Evolutionary conservation across 164 flowering plant species (phyloP).

Genomic region (Vitis rupestris): DNA sequence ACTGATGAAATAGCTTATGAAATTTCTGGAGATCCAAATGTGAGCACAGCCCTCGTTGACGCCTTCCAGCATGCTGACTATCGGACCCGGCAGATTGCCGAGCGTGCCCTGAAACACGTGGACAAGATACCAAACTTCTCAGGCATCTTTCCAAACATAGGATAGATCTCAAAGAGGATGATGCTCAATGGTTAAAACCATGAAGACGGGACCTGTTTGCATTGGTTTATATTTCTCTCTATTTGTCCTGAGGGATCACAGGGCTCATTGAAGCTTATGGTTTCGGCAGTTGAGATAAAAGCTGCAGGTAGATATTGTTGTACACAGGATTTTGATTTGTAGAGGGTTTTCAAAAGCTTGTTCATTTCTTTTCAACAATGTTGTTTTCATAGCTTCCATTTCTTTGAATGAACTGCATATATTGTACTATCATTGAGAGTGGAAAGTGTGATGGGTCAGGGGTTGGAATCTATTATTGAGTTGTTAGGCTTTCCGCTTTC

Average conservation of each 20-base stretch:
- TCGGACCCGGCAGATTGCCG: constrained; percentile 83
- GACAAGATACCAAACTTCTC: constrained; percentile 95
- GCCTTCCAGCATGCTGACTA: constrained; percentile 87
- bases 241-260: too few species aligned
- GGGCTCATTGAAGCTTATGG: not conserved
- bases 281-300: constrained; percentile 1
- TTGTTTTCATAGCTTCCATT: constrained; percentile 2
- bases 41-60: constrained; percentile 89
- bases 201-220: too few species aligned
- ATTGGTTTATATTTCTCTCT: too few species aligned
- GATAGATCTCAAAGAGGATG: constrained; percentile 16
- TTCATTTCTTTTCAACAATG: constrained; percentile 2
- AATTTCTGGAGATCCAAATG: constrained; percentile 59
- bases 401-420: not conserved
- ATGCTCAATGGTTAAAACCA: too few species aligned
- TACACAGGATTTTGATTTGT: constrained; percentile 5
- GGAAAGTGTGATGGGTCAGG: not conserved
- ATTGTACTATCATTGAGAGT: not conserved
- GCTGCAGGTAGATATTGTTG: constrained; percentile 15
- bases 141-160: constrained; percentile 62
- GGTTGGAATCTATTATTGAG: not conserved
- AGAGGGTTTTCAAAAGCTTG: not conserved
- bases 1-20: constrained; percentile 50
- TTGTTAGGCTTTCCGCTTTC: not conserved
- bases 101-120: constrained; percentile 82